These are phyloP conservation scores for Trichophaea hybrida DNA, from an alignment of 2,329 filamentous ascomycete species.

Conservation along the genomic window DNA sequence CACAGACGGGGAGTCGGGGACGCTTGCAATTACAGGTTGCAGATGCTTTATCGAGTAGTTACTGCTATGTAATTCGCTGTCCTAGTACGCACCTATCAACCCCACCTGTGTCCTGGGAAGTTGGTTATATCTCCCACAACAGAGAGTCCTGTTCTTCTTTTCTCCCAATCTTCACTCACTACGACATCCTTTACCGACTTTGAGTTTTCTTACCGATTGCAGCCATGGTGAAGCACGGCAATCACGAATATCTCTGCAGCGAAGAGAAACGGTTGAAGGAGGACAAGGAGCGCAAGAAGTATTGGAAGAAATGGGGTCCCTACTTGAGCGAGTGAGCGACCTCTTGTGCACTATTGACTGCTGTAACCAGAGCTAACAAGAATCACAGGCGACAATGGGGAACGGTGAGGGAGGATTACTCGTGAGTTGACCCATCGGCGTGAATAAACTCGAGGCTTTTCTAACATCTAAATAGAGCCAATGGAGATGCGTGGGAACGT, in stretches of 20 bases:
- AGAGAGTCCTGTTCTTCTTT: not conserved
- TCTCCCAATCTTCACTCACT: not conserved
- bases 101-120: not conserved
- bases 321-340: conserved; percentile 65
- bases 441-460: not conserved
- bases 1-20: no score
- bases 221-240: conserved; percentile 79
- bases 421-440: conserved; percentile 36
- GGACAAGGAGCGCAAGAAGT: conserved; percentile 67
- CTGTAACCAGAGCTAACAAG: no score
- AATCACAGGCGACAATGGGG: conserved; percentile 19
- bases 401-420: conserved; percentile 80
- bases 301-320: conserved; percentile 98
- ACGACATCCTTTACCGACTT: not conserved
- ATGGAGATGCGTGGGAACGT: conserved; percentile 94
- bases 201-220: not conserved
- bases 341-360: no score
- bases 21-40: not conserved
- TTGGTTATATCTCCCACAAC: not conserved
- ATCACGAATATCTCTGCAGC: conserved; percentile 71
- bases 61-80: not conserved
- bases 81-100: not conserved
- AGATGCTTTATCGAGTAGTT: not conserved
- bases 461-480: conserved; percentile 37
- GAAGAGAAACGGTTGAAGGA: conserved; percentile 84